Base-by-base conservation (phyloP, 2,329 filamentous ascomycete genomes). In the Chaetoscypha palmicola region DNA sequence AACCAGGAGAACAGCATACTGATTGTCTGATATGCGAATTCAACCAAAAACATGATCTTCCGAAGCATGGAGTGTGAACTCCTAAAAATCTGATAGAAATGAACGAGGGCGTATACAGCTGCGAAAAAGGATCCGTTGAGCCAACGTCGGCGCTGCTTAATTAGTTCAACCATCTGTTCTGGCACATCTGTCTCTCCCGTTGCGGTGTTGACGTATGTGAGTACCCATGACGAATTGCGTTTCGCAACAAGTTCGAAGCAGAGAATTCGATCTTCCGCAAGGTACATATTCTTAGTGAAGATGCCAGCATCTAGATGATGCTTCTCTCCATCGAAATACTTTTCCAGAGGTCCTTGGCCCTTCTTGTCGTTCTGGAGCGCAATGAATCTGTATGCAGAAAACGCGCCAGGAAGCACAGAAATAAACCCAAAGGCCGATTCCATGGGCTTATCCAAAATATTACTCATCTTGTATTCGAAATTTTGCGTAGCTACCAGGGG, bases 81-180 rank as follows among this genome's bases (percentile, higher is more conserved):
- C 17, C 68, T 65, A 79, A 81, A 86, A 53, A 86, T 73, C 60
- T 85, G 81, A 52, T 71, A 76, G 57, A 79, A 82, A 62, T 85
- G 81, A 41, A 82, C 74, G 2, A 85, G 70, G 1, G 80, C 83
- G 64, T 85, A 86, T 30, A 85, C 79, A 19, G 81, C 81, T 1
- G 81, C 81, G 60, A 85, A 85, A 67, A 86, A 85, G 35, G 81
- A 81, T 60, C 81, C 81, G 58, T 86, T 86, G 34, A 86, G 71
- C 81, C 81, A 86, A 61, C 81, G 71, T 58, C 81, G 70, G 58
- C 81, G 75, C 56, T 86, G 81, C 0, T 79, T 83, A 51, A 86
- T 81, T 56, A 86, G 83, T 49, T 85, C 81, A 2, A 81, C 79
- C 9, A 85, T 76, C 10, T 78, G 61, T 58, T 85, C 76, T 52